Conservation (phyloP, 805 yeast species). For the Schwanniomyces occidentalis region DNA sequence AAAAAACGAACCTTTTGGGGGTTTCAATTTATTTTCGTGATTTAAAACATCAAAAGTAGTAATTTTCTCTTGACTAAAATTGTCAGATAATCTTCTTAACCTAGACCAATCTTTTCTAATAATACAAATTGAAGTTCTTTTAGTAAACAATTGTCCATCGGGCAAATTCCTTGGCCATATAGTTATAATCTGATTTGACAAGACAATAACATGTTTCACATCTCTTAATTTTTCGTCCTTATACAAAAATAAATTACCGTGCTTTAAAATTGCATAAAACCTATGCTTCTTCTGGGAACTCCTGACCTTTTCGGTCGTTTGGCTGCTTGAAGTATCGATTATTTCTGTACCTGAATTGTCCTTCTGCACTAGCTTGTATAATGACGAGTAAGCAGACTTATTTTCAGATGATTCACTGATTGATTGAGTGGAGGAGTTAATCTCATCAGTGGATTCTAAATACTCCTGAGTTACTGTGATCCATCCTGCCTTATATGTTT, state of each 20-base stretch:
- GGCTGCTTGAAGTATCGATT: slow-evolving; percentile 7
- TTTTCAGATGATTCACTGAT: slow-evolving; percentile 42
- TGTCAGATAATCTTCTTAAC: slow-evolving; percentile 18
- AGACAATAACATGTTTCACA: slow-evolving; percentile 75
- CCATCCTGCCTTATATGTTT: slow-evolving; percentile 73
- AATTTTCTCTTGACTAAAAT: slow-evolving; percentile 16
- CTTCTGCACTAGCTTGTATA: slow-evolving; percentile 56
- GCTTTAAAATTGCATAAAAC: slow-evolving; percentile 72
- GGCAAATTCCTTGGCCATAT: slow-evolving; percentile 80
- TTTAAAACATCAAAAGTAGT: slow-evolving; percentile 26
- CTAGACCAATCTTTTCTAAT: slow-evolving; percentile 47
- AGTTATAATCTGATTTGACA: slow-evolving; percentile 67
- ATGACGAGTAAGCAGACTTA: slow-evolving; percentile 60
- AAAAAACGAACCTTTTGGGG: slow-evolving; percentile 49
- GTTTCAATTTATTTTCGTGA: slow-evolving; percentile 19
- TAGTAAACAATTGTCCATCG: slow-evolving; percentile 81
- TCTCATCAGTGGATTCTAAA: slow-evolving; percentile 45
- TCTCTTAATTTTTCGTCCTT: slow-evolving; percentile 64
- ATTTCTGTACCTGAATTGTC: slow-evolving; percentile 9
- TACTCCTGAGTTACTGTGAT: slow-evolving; percentile 80
- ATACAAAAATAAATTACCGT: slow-evolving; percentile 86
- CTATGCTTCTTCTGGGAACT: slow-evolving; percentile 51
- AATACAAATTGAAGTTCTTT: slow-evolving; percentile 75
- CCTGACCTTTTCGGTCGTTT: slow-evolving; percentile 12
- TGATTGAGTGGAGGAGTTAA: slow-evolving; percentile 44